Conservation (phyloP, 306 rosid species). For the Carpinus viminea region DNA sequence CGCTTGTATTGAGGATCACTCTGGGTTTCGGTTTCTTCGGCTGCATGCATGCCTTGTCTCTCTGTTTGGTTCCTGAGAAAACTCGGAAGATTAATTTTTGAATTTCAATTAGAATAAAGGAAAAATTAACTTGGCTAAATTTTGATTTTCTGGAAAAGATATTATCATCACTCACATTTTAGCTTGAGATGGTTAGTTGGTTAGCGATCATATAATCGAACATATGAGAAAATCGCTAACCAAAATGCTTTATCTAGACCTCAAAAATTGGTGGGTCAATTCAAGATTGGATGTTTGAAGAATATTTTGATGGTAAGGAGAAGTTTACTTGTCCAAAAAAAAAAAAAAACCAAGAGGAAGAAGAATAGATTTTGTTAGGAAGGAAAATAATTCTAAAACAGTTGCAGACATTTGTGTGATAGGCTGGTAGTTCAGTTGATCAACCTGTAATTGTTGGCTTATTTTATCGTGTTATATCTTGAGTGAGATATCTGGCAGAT, state of each 20-base stretch:
- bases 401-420: neutral
- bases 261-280: no score
- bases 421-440: neutral
- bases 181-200: neutral
- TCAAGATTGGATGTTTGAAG: neutral
- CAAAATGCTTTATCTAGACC: no score
- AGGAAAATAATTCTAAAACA: neutral
- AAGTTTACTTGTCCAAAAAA: neutral
- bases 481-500: no score
- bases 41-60: neutral
- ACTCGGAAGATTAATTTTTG: neutral
- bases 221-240: no score
- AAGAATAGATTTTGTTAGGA: neutral
- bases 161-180: neutral
- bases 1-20: slow-evolving; percentile 21
- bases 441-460: neutral
- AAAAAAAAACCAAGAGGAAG: neutral
- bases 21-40: neutral
- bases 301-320: neutral
- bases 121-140: no score
- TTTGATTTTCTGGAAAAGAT: neutral
- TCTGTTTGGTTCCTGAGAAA: slow-evolving; percentile 22
- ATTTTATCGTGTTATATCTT: neutral
- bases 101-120: neutral
- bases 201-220: no score